Evolutionary conservation across 208 protist species (phyloP).

Genomic region (Trypanosoma melophagium): DNA sequence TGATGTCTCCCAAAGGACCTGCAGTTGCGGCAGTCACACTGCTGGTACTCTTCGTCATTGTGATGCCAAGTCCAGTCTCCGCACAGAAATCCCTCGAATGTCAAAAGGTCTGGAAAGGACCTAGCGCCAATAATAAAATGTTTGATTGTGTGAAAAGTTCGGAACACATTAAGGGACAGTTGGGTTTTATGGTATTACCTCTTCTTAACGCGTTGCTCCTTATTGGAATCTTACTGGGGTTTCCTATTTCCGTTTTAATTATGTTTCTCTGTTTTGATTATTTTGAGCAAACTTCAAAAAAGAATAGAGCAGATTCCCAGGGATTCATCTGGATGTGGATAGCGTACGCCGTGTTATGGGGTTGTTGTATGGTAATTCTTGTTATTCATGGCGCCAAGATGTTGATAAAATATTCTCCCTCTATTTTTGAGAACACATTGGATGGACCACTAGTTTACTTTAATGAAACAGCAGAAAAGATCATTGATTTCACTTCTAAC

Average conservation of each 20-base stretch:
- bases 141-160: conserved; percentile 51
- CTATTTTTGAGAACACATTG: conserved; percentile 3
- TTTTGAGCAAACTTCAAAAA: conserved; percentile 30
- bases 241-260: conserved; percentile 48
- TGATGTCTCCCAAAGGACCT: neutral
- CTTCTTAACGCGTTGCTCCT: conserved; percentile 54
- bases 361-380: conserved; percentile 52
- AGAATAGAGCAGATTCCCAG: conserved; percentile 8
- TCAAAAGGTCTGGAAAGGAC: conserved; percentile 65
- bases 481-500: conserved; percentile 17
- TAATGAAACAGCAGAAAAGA: conserved; percentile 21
- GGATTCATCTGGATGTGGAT: conserved; percentile 78
- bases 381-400: conserved; percentile 52
- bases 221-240: conserved; percentile 46
- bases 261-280: conserved; percentile 35
- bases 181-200: conserved; percentile 59
- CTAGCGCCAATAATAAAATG: conserved; percentile 53
- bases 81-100: conserved; percentile 39
- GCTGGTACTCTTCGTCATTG: conserved; percentile 27
- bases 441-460: conserved; percentile 20
- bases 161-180: conserved; percentile 51
- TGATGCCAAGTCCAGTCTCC: conserved; percentile 11
- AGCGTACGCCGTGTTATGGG: conserved; percentile 44
- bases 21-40: conserved; percentile 21
- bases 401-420: neutral